Evolutionary conservation across 2,329 filamentous ascomycete species (phyloP).

Genomic region (Coniochaeta ligniaria): DNA sequence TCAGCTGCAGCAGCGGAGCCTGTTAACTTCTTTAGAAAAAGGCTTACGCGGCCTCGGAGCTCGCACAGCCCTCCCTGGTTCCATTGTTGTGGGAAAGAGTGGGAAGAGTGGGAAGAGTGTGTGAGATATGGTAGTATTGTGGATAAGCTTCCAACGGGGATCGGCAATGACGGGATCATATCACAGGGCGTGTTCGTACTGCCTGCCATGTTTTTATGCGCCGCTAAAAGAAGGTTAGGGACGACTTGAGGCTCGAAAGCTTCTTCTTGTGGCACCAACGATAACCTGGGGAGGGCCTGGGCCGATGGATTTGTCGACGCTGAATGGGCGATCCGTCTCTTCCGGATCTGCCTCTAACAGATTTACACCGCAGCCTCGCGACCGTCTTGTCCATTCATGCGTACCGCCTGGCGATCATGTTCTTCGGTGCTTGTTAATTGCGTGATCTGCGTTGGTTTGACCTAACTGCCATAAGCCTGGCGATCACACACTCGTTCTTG

Average conservation of each 20-base stretch:
- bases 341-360: not conserved
- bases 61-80: not conserved
- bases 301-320: not conserved
- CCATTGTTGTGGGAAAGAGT: not conserved
- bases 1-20: not conserved
- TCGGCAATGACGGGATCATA: not conserved
- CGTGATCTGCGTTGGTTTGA: not conserved
- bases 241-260: slow-evolving; percentile 1
- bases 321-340: not conserved
- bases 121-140: too few species aligned
- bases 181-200: not conserved
- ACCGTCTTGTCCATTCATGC: too few species aligned
- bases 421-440: not conserved
- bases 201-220: not conserved
- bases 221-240: not conserved
- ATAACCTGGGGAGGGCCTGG: not conserved
- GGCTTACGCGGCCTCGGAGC: not conserved
- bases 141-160: slow-evolving; percentile 3
- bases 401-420: not conserved
- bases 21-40: not conserved
- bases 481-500: not conserved
- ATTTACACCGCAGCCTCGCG: too few species aligned
- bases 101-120: not conserved
- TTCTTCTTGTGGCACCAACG: not conserved
- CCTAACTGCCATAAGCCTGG: not conserved